These are phyloP conservation scores for Nadsonia starkeyi-henricii DNA, from an alignment of 1,139 yeast species.

Conservation along the genomic window DNA sequence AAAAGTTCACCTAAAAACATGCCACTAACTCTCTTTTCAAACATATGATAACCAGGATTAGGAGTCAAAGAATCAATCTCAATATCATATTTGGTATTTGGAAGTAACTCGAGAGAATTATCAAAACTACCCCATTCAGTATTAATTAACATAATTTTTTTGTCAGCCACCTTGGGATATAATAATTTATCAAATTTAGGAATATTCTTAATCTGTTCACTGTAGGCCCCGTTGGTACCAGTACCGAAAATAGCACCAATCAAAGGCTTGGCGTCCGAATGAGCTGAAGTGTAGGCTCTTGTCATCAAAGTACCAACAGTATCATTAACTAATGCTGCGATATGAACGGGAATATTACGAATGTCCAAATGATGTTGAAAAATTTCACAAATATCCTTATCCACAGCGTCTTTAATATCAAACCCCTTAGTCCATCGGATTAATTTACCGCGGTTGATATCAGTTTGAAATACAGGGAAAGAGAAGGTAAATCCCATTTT, in stretches of 20 bases:
- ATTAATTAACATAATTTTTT: constrained; percentile 72
- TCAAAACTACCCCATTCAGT: constrained; percentile 98
- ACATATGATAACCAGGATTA: constrained; percentile 75
- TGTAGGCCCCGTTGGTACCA: constrained; percentile 91
- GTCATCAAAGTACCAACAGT: constrained; percentile 88
- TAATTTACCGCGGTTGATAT: constrained; percentile 60
- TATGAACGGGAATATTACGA: constrained; percentile 48
- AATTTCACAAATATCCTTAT: constrained; percentile 60
- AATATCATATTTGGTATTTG: constrained; percentile 60
- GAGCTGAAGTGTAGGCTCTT: constrained; percentile 50
- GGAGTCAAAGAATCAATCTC: constrained; percentile 60
- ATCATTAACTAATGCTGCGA: constrained; percentile 85
- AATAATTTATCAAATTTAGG: constrained; percentile 43
- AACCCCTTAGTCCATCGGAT: constrained; percentile 95
- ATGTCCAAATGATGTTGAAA: constrained; percentile 56
- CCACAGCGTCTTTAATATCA: constrained; percentile 70
- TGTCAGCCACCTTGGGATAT: constrained; percentile 32
- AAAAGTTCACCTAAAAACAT: constrained; percentile 88
- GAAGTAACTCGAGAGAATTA: constrained; percentile 56
- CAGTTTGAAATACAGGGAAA: constrained; percentile 80
- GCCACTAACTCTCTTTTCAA: constrained; percentile 87
- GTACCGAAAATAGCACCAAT: constrained; percentile 91
- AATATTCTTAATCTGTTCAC: constrained; percentile 58
- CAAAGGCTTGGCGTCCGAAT: constrained; percentile 30
- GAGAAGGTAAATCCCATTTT: constrained; percentile 86